Evolutionary conservation across 2,329 filamentous ascomycete genomes (phyloP).

Genomic region (Boeremia exigua): DNA sequence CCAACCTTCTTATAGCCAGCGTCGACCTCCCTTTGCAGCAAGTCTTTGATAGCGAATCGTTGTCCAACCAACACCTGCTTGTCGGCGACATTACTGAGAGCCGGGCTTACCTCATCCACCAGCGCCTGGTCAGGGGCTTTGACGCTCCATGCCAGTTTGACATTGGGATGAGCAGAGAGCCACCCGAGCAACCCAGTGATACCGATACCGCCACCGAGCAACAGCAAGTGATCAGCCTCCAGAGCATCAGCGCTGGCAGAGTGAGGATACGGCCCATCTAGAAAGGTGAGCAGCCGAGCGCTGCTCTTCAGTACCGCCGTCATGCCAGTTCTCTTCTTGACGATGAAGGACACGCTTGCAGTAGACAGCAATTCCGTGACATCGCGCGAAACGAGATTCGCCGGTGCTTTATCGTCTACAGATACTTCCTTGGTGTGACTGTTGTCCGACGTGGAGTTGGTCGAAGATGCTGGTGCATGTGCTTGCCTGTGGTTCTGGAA

Average conservation of each 20-base stretch:
- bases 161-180: background rate
- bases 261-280: background rate
- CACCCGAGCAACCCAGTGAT: background rate
- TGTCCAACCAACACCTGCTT: background rate
- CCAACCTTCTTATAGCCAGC: background rate
- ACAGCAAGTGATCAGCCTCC: background rate
- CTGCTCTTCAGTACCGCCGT: background rate
- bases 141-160: background rate
- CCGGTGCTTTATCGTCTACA: background rate
- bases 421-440: background rate
- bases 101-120: background rate
- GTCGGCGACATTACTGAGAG: background rate
- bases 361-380: background rate
- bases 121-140: background rate
- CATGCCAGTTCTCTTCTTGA: background rate
- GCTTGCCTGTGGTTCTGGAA: background rate
- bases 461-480: background rate
- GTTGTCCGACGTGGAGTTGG: background rate
- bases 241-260: background rate
- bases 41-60: background rate
- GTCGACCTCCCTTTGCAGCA: background rate
- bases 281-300: background rate
- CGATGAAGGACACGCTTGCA: background rate
- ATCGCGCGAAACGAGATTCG: background rate
- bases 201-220: background rate